phyloP scores from a whole-genome alignment of 768 basidiomycete species.

The Boletus sp. region DNA sequence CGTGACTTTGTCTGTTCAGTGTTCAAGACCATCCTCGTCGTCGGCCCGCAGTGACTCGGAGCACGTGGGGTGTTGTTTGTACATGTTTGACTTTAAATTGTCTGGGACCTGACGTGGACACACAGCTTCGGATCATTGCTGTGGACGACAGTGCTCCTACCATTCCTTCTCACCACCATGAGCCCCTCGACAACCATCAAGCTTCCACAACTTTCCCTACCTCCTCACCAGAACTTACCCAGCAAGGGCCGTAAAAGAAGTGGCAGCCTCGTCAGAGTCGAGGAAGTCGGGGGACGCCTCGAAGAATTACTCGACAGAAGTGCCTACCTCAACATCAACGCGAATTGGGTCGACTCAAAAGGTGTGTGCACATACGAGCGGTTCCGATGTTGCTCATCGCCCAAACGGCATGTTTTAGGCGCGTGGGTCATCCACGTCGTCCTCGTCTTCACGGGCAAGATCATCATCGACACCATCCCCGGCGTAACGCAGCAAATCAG shows the following conservation, averaged over 20 bases:
- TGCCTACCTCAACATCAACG: slow-evolving; percentile 82
- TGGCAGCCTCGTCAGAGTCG: slow-evolving; percentile 80
- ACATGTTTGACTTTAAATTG: slow-evolving; percentile 7
- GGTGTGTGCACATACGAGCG: slow-evolving; percentile 42
- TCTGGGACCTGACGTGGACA: neutral
- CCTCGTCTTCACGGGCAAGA: slow-evolving; percentile 85
- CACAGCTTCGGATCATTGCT: neutral
- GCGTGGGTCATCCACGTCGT: slow-evolving; percentile 98
- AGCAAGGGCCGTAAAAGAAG: slow-evolving; percentile 56
- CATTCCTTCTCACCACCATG: slow-evolving; percentile 32
- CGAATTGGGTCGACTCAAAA: slow-evolving; percentile 93
- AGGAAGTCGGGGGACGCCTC: slow-evolving; percentile 70
- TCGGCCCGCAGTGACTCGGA: too few species aligned
- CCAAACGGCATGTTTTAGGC: slow-evolving; percentile 47
- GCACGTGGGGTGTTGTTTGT: slow-evolving; percentile 8
- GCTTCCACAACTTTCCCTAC: slow-evolving; percentile 46
- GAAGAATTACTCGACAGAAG: slow-evolving; percentile 80
- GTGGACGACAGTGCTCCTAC: neutral
- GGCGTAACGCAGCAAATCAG: slow-evolving; percentile 92
- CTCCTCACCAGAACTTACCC: slow-evolving; percentile 25
- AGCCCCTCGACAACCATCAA: slow-evolving; percentile 54
- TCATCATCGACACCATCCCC: slow-evolving; percentile 90
- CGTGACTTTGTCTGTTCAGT: too few species aligned
- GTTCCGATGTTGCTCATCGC: neutral
- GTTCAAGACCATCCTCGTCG: too few species aligned